Evolutionary conservation across 2,329 filamentous ascomycete genomes (phyloP), one percentile per base, ranked within the genome.

Genomic region (Orbilia quercus): DNA sequence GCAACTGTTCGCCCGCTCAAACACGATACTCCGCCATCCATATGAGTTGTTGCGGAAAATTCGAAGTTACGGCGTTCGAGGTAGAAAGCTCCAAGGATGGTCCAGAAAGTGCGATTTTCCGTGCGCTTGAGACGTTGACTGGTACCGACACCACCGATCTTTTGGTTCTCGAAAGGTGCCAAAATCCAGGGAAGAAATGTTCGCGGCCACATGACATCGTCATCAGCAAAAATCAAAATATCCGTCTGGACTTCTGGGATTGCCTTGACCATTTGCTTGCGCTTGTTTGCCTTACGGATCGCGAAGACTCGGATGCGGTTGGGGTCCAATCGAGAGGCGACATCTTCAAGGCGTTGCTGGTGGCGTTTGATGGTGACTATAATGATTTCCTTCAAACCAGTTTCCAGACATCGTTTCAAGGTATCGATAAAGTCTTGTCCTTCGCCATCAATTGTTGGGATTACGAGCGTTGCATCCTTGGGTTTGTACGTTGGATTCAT

Each of bases 1-100:
- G 92, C 93, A 59, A 94, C 93, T 14, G 93, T 97, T 45, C 94
- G 89, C 67, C 94, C 94, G 50, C 94, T 97, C 84, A 98, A 91
- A 83, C 94, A 98, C 9, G 94, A 96, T n/a, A 96, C 90, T 42
- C 94, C 94, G 70, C 94, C 94, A 80, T 98, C 94, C 57, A 97
- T 90, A 82, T 94, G 91, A 80, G 96, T 94, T 62, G 93, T 97
- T 31, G 94, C 93, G 51, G 93, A 96, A 79, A 96, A 96, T 81
- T 98, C 94, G 80, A 97, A 98, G 82, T 97, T 98, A 74, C 94
- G 89, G 69, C 94, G 88, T 81, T 96, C 91, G 75, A 98, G 90
- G 81, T 98, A 98, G 57, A 93, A 88, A 20, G 92, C 91, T 4
- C 93, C 93, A 18, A 98, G 85, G 85, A 94, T 97, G 79, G 93